A percentile compares a stretch with the other conserved stretches of the same genome.
Evolutionary conservation across 208 protist genomes (phyloP).

Genomic region (Leishmania martiniquensis): DNA sequence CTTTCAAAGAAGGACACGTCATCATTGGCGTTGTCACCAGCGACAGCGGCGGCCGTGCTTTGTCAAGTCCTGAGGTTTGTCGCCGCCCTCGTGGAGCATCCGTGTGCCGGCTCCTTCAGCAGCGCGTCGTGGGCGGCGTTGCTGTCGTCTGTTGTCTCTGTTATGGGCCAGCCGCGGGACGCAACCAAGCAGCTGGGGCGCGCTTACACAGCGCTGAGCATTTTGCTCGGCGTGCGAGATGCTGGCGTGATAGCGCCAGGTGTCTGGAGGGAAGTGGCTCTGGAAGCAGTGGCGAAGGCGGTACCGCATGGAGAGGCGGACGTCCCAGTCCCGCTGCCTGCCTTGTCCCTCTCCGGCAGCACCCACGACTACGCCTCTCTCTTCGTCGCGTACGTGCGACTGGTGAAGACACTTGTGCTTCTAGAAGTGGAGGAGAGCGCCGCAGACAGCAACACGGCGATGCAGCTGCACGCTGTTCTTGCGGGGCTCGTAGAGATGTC

Average conservation of each 20-base stretch:
- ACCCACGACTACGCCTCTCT: slow-evolving; percentile 26
- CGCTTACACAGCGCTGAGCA: slow-evolving; percentile 27
- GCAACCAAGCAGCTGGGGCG: slow-evolving; percentile 26
- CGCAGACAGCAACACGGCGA: slow-evolving; percentile 17
- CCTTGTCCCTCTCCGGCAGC: slow-evolving; percentile 11
- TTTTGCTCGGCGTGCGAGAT: slow-evolving; percentile 22
- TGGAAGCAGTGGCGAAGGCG: slow-evolving; percentile 4
- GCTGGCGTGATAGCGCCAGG: slow-evolving; percentile 30
- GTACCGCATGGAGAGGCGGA: slow-evolving; percentile 17
- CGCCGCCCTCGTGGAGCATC: slow-evolving; percentile 28
- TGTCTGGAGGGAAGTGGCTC: slow-evolving; percentile 21
- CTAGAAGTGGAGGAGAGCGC: slow-evolving; percentile 28
- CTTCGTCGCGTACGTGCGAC: slow-evolving; percentile 27
- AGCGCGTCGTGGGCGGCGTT: slow-evolving; percentile 28
- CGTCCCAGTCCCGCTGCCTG: slow-evolving; percentile 16
- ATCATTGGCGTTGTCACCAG: neutral
- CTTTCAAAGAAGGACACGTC: neutral
- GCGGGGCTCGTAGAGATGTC: slow-evolving; percentile 22
- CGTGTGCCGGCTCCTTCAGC: slow-evolving; percentile 31
- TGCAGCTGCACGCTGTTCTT: slow-evolving; percentile 24
- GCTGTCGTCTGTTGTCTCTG: slow-evolving; percentile 18
- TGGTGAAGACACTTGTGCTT: slow-evolving; percentile 17
- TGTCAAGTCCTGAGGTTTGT: slow-evolving; percentile 29
- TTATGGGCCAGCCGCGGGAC: slow-evolving; percentile 21
- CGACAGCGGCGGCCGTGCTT: neutral